Evolutionary conservation across 225 moss, liverwort and hornwort species (phyloP).

Genomic region (Climacium dendroides): DNA sequence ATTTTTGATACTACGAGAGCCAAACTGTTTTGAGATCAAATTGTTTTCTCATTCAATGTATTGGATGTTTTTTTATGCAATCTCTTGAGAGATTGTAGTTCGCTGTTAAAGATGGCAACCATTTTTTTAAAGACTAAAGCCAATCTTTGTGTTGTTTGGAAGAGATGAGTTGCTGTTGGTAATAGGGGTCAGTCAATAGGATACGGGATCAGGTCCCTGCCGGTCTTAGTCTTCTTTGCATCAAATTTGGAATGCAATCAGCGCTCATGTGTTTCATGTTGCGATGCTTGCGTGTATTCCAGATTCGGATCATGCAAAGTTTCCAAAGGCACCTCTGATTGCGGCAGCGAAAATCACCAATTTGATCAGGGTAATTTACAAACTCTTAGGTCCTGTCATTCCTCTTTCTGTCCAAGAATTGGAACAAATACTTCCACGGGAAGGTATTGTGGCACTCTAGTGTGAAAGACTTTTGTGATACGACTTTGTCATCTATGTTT

Average conservation of each 20-base stretch:
- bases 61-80: neutral
- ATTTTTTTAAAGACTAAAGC: neutral
- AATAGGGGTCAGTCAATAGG: neutral
- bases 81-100: neutral
- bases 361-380: conserved; percentile 41
- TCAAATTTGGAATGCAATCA: neutral
- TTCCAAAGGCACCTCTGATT: conserved; percentile 50
- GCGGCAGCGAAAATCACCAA: conserved; percentile 38
- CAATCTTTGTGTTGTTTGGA: neutral
- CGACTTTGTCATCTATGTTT: neutral
- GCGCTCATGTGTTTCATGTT: neutral
- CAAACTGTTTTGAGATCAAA: neutral
- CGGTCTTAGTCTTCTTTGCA: neutral
- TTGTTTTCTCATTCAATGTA: neutral
- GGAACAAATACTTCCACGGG: neutral
- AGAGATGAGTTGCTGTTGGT: neutral
- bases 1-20: neutral
- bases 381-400: neutral
- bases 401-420: neutral
- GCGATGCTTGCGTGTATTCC: neutral
- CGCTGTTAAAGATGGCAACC: neutral
- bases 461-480: neutral
- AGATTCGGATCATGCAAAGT: conserved; percentile 79
- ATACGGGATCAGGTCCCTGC: neutral
- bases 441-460: neutral